These are phyloP conservation scores for Coniella lustricola DNA, from an alignment of 2,329 filamentous ascomycete genomes.

Conservation along the genomic window DNA sequence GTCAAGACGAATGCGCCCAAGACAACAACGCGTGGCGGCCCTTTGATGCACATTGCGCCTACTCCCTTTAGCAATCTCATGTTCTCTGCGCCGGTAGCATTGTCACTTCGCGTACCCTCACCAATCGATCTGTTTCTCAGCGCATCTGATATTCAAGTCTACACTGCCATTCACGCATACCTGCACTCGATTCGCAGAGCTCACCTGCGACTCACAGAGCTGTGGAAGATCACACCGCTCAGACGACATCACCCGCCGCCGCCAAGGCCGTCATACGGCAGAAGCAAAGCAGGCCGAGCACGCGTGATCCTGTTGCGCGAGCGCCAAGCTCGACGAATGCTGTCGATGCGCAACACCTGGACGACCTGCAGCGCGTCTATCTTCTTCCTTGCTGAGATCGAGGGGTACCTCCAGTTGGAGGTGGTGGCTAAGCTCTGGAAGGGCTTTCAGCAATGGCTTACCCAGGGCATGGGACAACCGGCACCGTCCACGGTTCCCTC, in stretches of 20 bases:
- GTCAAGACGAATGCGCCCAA: constrained; percentile 37
- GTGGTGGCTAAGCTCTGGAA: constrained; percentile 77
- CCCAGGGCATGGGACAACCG: constrained; percentile 26
- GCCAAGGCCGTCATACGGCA: constrained; percentile 56
- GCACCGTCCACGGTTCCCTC: constrained; percentile 14
- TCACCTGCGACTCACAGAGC: constrained; percentile 72
- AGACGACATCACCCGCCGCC: constrained; percentile 71
- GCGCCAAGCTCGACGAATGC: constrained; percentile 55
- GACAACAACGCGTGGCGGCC: constrained; percentile 30
- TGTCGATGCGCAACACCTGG: constrained; percentile 76
- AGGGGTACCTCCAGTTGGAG: constrained; percentile 84
- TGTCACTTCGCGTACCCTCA: constrained; percentile 66
- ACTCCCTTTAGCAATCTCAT: constrained; percentile 73
- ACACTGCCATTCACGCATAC: constrained; percentile 82
- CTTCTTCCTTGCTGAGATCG: constrained; percentile 83
- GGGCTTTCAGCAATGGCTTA: constrained; percentile 71
- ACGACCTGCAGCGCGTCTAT: constrained; percentile 80
- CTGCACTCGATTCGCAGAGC: constrained; percentile 78
- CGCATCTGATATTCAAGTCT: constrained; percentile 65
- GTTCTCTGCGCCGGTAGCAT: constrained; percentile 65
- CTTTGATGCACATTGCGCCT: constrained; percentile 33
- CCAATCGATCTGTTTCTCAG: constrained; percentile 85
- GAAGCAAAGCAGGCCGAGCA: constrained; percentile 50
- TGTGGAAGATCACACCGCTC: constrained; percentile 80
- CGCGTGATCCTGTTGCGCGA: constrained; percentile 56